Conservation (phyloP, 495 filamentous ascomycete species). For the Platismatia glauca region DNA sequence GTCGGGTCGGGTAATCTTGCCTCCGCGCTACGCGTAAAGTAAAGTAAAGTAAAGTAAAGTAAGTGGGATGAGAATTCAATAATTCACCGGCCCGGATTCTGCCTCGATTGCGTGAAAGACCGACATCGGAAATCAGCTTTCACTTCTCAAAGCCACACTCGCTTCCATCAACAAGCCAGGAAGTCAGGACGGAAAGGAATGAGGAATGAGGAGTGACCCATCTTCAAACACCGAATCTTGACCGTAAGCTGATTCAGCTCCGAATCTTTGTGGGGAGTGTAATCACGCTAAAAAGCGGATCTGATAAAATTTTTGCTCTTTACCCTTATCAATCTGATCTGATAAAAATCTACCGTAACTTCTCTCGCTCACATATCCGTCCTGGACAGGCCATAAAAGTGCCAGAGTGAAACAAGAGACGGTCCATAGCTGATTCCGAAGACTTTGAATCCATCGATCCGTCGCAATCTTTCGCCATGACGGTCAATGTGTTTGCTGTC, state of each 20-base stretch:
- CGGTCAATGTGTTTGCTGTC: slow-evolving; percentile 35
- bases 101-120: neutral
- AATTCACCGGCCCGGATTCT: neutral
- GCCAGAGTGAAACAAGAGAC: neutral
- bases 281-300: slow-evolving; percentile 18
- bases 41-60: neutral
- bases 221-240: no score
- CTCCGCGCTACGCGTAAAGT: neutral
- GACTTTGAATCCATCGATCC: neutral
- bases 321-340: slow-evolving; percentile 22
- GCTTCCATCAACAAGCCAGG: neutral
- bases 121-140: neutral
- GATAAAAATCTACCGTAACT: slow-evolving; percentile 12
- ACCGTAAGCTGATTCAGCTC: neutral
- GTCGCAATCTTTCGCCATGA: slow-evolving; percentile 25
- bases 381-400: neutral
- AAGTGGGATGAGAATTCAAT: neutral
- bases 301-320: slow-evolving; percentile 18
- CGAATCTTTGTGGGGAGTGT: neutral
- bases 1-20: neutral
- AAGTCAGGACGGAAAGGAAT: neutral
- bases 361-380: neutral
- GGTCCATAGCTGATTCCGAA: neutral
- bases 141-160: neutral
- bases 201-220: neutral